Conservation (phyloP, 805 yeast genomes). For the Ogataea pilisensis region DNA sequence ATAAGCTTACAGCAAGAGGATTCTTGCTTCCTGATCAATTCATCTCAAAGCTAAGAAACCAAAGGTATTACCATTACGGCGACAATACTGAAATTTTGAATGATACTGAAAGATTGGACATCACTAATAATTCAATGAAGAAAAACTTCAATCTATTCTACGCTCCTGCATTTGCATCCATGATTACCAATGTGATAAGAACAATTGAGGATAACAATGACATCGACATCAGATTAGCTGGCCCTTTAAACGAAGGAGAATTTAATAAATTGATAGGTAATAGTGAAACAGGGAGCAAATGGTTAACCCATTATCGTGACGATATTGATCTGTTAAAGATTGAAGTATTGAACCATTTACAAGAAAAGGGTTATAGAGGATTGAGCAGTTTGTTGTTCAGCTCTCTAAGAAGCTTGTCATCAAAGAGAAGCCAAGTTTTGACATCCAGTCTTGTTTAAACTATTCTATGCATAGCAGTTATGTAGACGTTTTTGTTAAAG, state of each 20-base stretch:
- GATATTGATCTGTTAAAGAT: conserved; percentile 44
- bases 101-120: conserved; percentile 14
- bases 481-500: no score
- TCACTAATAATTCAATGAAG: conserved; percentile 17
- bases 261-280: conserved; percentile 28
- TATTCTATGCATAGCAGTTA: background rate
- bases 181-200: conserved; percentile 42
- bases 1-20: conserved; percentile 34
- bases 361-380: conserved; percentile 43
- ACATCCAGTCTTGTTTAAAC: background rate
- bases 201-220: conserved; percentile 40
- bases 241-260: conserved; percentile 46
- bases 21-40: conserved; percentile 35
- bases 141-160: conserved; percentile 39
- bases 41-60: conserved; percentile 28
- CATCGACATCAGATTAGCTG: conserved; percentile 41
- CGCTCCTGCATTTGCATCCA: conserved; percentile 46
- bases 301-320: conserved; percentile 23
- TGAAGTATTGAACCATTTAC: conserved; percentile 38
- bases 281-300: conserved; percentile 4
- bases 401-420: conserved; percentile 47
- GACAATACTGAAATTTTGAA: conserved; percentile 26
- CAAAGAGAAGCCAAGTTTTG: conserved; percentile 2
- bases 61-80: conserved; percentile 21
- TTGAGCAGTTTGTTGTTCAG: conserved; percentile 47